Conservation (phyloP, 1,284 basidiomycete genomes). For the Pholiota adiposa region DNA sequence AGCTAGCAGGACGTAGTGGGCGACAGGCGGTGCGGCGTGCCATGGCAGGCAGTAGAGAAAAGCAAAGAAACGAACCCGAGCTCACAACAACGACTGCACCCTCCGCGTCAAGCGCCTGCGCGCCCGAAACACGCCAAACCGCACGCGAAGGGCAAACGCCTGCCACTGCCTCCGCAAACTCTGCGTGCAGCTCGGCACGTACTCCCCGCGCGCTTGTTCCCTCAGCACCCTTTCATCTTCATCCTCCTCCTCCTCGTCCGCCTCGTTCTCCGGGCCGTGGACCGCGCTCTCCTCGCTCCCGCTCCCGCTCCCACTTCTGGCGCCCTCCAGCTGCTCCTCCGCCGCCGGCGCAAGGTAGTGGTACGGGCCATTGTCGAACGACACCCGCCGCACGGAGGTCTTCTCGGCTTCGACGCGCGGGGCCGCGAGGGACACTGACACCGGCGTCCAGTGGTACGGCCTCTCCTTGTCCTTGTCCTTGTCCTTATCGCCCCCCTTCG, state of each 20-base stretch:
- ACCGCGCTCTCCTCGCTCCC: neutral
- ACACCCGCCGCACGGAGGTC: neutral
- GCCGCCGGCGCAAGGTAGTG: no score
- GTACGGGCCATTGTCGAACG: no score
- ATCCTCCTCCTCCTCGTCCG: conserved; percentile 26
- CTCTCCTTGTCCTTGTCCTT: no score
- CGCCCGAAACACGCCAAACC: conserved; percentile 62
- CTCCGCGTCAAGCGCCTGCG: conserved; percentile 47
- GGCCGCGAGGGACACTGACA: no score
- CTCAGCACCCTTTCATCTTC: conserved; percentile 32
- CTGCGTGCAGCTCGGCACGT: conserved; percentile 57
- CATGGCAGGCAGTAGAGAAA: no score
- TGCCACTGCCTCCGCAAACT: conserved; percentile 61
- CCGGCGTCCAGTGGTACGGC: no score
- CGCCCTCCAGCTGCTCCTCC: no score
- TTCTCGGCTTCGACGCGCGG: conserved; percentile 4
- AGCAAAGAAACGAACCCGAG: no score
- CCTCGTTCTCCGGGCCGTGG: neutral
- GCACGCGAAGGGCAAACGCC: conserved; percentile 52
- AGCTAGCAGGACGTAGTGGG: no score
- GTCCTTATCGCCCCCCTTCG: no score
- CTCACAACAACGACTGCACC: conserved; percentile 26
- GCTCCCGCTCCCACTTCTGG: no score
- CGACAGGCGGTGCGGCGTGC: no score
- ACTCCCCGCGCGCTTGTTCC: conserved; percentile 24